Conservation (phyloP, 2,329 filamentous ascomycete species). For the Xylaria sp. region DNA sequence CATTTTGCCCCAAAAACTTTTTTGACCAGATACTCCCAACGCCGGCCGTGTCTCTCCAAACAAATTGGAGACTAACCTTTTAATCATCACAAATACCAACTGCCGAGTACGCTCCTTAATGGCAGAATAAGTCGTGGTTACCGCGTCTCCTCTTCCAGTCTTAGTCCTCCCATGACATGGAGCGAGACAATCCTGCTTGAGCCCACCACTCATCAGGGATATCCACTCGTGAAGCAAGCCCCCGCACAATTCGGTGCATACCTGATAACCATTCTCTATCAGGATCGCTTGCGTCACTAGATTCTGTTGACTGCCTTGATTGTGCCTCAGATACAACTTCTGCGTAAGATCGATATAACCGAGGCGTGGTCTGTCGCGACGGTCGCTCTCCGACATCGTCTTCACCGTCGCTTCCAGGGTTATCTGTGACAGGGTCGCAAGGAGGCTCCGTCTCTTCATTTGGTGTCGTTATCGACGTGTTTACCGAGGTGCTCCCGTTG, state of each 20-base stretch:
- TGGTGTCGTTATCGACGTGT: conserved; percentile 57
- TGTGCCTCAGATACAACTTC: conserved; percentile 51
- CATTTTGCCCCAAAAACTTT: conserved; percentile 9
- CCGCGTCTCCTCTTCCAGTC: neutral
- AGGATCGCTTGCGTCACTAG: conserved; percentile 24
- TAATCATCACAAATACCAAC: neutral
- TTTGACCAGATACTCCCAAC: conserved; percentile 9
- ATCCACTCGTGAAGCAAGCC: conserved; percentile 75
- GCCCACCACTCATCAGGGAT: conserved; percentile 88
- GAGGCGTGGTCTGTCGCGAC: conserved; percentile 29
- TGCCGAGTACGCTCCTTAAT: neutral
- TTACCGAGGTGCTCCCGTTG: conserved; percentile 56
- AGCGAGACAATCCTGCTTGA: conserved; percentile 72
- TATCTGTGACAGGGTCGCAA: conserved; percentile 65
- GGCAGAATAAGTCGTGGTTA: neutral
- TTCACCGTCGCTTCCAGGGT: conserved; percentile 65
- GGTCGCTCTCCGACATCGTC: conserved; percentile 50
- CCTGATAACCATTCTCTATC: conserved; percentile 61
- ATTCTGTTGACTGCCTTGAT: conserved; percentile 27
- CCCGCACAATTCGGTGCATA: conserved; percentile 77
- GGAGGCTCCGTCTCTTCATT: conserved; percentile 56
- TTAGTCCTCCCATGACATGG: conserved; percentile 56
- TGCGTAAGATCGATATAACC: conserved; percentile 50
- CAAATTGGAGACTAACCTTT: neutral
- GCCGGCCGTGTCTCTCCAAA: conserved; percentile 12